Base-by-base conservation (phyloP, 345 rosid genomes). In the Arabis hirsuta region DNA sequence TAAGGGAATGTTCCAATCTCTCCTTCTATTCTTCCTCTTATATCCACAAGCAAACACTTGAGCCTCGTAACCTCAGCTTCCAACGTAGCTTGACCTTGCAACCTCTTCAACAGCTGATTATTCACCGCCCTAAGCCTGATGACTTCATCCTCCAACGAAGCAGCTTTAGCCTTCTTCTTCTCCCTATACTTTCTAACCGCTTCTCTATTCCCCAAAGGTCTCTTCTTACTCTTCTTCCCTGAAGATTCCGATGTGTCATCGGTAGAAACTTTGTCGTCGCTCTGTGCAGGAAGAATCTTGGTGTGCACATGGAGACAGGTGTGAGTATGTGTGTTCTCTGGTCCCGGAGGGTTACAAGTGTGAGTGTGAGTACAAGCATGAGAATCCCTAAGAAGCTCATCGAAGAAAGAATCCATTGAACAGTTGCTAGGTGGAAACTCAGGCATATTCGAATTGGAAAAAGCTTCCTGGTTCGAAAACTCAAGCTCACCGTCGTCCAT, bases 401-500 rank as follows among this genome's bases (percentile, higher is more conserved):
- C 86, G 38, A 86, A 84, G 78, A 90, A 79, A 41, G 80, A 74
- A 61, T 87, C 98, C 90, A 88, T 84, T 0, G 97, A 89, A 72
- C 89, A 79, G 56, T 76, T 84, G 58, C 76, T 73, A 0, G 83
- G 90, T 2, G 41, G 51, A 34, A 61, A 44, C 11, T 53, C 74
- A 66, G 69, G 88, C 73, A 85, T 62, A 69, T 82, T 83, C 3
- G 84, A 52, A 42, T 73, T 69, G 0, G 86, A 61, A 60, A 89
- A 84, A 56, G 85, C 42, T 65, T 89, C 92, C 39, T 86, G 95
- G 34, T 86, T 81, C 3, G 96, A 89, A 71, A 81, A 90, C 69
- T 93, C 98, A 45, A 93, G 71, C 95, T 91, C 96, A 19, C 97
- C 97, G 14, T 91, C 93, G 11, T 89, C 98, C 98, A 94, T 90